phyloP scores from a whole-genome alignment of 768 basidiomycete genomes.

The Suillus brevipes region DNA sequence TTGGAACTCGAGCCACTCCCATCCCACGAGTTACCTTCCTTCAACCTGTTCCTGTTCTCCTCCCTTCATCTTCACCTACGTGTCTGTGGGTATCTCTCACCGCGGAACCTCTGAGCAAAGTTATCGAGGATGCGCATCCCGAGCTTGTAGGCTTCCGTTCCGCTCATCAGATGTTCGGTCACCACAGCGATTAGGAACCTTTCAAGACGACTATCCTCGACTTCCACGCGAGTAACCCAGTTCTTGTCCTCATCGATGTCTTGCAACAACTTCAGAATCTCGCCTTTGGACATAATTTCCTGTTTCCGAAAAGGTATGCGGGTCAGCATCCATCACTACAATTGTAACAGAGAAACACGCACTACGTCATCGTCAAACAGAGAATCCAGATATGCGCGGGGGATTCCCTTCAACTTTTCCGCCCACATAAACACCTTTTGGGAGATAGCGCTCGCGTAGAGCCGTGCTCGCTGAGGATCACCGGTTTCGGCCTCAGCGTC shows the following conservation, averaged over 20 bases:
- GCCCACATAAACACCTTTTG: conserved; percentile 19
- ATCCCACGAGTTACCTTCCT: not conserved
- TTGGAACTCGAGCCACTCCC: not conserved
- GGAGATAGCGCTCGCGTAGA: not conserved
- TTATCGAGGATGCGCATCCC: conserved; percentile 20
- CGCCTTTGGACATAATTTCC: not conserved
- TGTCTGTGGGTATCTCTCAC: not conserved
- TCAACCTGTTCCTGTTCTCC: conserved; percentile 1
- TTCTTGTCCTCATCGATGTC: conserved; percentile 26
- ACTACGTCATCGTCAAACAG: not conserved
- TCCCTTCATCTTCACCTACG: conserved; percentile 3
- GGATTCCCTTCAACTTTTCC: conserved; percentile 9
- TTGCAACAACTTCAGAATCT: conserved; percentile 20
- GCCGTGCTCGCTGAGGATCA: not conserved
- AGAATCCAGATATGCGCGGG: not conserved
- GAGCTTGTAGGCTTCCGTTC: conserved; percentile 14
- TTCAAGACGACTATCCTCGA: conserved; percentile 12
- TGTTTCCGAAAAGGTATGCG: not conserved
- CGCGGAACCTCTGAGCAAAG: conserved; percentile 25
- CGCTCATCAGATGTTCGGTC: not conserved
- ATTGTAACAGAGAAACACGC: not conserved
- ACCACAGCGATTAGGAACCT: conserved; percentile 9
- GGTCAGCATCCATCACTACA: not conserved
- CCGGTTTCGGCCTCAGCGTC: not conserved
- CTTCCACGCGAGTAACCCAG: conserved; percentile 20